Evolutionary conservation across 2,329 filamentous ascomycete species (phyloP), one percentile per base, ranked within the genome.

Genomic region (Ustilaginoidea virens): DNA sequence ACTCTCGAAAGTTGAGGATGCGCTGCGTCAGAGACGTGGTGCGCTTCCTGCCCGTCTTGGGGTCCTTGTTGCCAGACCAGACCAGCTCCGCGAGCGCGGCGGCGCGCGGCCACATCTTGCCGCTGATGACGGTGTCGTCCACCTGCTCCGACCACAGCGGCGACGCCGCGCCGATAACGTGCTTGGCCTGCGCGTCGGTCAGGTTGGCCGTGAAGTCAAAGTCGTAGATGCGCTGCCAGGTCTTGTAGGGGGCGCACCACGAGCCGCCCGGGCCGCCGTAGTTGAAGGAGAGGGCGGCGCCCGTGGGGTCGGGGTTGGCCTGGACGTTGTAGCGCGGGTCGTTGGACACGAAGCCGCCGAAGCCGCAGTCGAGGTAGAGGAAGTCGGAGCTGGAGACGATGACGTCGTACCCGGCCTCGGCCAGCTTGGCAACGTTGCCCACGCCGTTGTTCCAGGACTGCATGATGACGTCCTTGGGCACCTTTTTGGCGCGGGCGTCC

Each of bases 181-280:
- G 65, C 27, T 52, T 47, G 21, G 57, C 56, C 37, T 70, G 55
- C 0, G 44, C 37, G 1, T 47, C 48, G 1, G 61, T 63, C 6
- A 69, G 54, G 37, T 59, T 60, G 25, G 45, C 36, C 0, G 62
- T 62, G 42, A 69, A 69, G 48, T 70, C 65, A 43, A 60, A 69
- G 52, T 66, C 54, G 48, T 70, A 70, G 47, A 70, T 68, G 27
- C 65, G 63, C 44, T 69, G 66, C 64, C 64, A 70, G 13, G 63
- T 67, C 45, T 70, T 70, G 54, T 69, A 70, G 0, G 66, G 66
- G 0, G 57, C 60, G 40, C 66, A 70, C 65, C 65, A 70, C n/a
- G 60, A 65, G 12, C 65, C 66, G 22, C 66, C 65, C 14, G 31
- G 36, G 25, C 58, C 66, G n/a, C 52, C 53, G 42, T 61, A 70